Base-by-base conservation (phyloP, 1,139 yeast genomes). In the Saccharomyces pastorianus region DNA sequence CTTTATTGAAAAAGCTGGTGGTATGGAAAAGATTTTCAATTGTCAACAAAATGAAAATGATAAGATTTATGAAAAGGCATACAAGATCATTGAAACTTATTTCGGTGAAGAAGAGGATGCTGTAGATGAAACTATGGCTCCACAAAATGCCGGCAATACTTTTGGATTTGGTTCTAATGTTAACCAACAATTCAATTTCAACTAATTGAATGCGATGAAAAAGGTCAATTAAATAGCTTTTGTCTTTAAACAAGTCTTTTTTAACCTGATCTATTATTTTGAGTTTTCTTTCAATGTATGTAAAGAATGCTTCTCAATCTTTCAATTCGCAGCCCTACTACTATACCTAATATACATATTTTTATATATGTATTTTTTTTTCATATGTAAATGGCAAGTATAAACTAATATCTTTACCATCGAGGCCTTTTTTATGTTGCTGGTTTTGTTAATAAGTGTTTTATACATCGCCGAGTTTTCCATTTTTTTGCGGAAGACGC, bases 1-100 rank as follows among this genome's bases (percentile, higher is more conserved):
- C 60, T 89, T 74, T 73, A 87, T 93, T 66, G 99, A 93, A 76
- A 97, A 91, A 72, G 98, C 98, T 49, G 98, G 98, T 64, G 99
- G 99, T 61, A 87, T 91, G 84, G 98, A 93, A 73, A 91, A 88
- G 77, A 93, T 93, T 64, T 87, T 88, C 72, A 91, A 88, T 59
- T 88, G 96, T 71, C 99, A 93, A 78, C 83, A 81, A 70, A 90
- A 89, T 73, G 88, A 84, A 68, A 93, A 93, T 72, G 95, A 91
- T 70, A 88, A 85, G 69, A 88, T 93, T 67, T 93, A 95, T 73
- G 84, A 87, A 69, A 91, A 91, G 76, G 95, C 99, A 48, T 95
- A 81, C 75, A 77, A 78, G 61, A 88, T 93, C 66, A 90, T 95
- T 73, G 96, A 89, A 68, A 88, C 85, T 64, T 93, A 89, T 75